A percentile compares a stretch with the other conserved stretches of the same genome.
These are phyloP conservation scores for Ambrosiella beaveri DNA, from an alignment of 2,329 filamentous ascomycete genomes.

Conservation along the genomic window DNA sequence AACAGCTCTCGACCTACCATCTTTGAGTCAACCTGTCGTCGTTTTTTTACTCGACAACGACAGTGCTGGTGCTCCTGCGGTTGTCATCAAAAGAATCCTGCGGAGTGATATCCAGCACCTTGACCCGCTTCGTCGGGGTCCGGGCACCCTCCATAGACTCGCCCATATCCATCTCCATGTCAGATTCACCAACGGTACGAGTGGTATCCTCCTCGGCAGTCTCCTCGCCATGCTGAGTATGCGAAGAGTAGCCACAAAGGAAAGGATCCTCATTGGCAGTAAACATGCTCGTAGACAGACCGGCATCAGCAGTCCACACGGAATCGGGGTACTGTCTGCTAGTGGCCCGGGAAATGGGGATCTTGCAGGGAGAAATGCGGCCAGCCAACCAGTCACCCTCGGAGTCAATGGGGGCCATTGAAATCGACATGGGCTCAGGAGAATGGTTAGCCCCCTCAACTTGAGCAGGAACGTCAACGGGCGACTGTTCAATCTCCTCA, in stretches of 20 bases:
- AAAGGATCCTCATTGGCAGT: constrained; percentile 3
- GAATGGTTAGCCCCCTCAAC: constrained; percentile 20
- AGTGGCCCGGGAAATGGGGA: constrained; percentile 15
- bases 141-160: constrained; percentile 17
- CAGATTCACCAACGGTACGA: constrained; percentile 14
- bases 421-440: constrained; percentile 55
- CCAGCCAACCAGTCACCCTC: constrained; percentile 94
- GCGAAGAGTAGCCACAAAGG: constrained; percentile 4
- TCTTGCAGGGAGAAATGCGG: constrained; percentile 21
- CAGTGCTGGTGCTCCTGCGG: constrained; percentile 16
- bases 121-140: constrained; percentile 19
- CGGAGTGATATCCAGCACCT: constrained; percentile 49
- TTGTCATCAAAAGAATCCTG: constrained; percentile 35
- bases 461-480: background rate
- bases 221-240: constrained; percentile 15
- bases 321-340: constrained; percentile 26
- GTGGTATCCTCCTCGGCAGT: constrained; percentile 18
- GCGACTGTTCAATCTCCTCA: background rate
- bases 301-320: constrained; percentile 38
- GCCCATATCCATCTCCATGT: constrained; percentile 5
- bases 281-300: background rate
- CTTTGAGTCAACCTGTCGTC: background rate
- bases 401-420: constrained; percentile 83
- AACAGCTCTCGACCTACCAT: background rate
- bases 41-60: background rate